Evolutionary conservation across 1,284 basidiomycete species (phyloP).

Genomic region (Moesziomyces antarcticus): DNA sequence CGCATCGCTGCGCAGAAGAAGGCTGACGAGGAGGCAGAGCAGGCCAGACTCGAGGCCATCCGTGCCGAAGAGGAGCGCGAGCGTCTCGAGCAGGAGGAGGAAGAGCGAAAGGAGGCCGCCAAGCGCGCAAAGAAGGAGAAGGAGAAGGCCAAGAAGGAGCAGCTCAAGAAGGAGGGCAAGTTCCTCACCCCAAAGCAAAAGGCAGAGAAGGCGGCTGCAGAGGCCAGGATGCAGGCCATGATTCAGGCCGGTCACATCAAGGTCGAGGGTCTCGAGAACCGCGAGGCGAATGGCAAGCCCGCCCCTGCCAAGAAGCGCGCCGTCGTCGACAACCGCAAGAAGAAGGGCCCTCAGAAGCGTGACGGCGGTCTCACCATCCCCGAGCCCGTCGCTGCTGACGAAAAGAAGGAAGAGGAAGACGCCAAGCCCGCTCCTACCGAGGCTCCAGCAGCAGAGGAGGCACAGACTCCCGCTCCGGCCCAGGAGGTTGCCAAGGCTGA

Average conservation of each 20-base stretch:
- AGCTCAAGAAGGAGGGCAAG: conserved; percentile 67
- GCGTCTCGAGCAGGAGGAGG: conserved; percentile 64
- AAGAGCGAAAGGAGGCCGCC: conserved; percentile 64
- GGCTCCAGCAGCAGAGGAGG: conserved; percentile 9
- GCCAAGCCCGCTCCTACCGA: conserved; percentile 3
- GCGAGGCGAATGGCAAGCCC: conserved; percentile 68
- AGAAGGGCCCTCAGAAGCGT: conserved; percentile 76
- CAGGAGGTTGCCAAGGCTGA: conserved; percentile 60
- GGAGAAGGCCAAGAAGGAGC: conserved; percentile 65
- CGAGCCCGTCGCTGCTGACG: conserved; percentile 35
- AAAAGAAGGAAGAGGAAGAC: conserved; percentile 20
- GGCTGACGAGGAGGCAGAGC: conserved; percentile 64
- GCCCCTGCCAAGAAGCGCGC: conserved; percentile 71
- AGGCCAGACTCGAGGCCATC: conserved; percentile 56
- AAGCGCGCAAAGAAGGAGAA: conserved; percentile 64
- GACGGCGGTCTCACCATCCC: conserved; percentile 49
- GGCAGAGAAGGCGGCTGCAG: conserved; percentile 89
- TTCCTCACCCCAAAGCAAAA: conserved; percentile 79
- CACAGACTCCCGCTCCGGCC: conserved; percentile 55
- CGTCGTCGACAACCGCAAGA: conserved; percentile 83
- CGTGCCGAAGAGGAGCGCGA: conserved; percentile 64
- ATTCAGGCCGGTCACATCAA: conserved; percentile 84
- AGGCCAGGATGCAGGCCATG: conserved; percentile 89
- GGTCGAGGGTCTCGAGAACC: conserved; percentile 81
- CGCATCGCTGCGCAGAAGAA: conserved; percentile 66